These are phyloP conservation scores for Pholiota molesta DNA, from an alignment of 768 basidiomycete species.

Conservation along the genomic window DNA sequence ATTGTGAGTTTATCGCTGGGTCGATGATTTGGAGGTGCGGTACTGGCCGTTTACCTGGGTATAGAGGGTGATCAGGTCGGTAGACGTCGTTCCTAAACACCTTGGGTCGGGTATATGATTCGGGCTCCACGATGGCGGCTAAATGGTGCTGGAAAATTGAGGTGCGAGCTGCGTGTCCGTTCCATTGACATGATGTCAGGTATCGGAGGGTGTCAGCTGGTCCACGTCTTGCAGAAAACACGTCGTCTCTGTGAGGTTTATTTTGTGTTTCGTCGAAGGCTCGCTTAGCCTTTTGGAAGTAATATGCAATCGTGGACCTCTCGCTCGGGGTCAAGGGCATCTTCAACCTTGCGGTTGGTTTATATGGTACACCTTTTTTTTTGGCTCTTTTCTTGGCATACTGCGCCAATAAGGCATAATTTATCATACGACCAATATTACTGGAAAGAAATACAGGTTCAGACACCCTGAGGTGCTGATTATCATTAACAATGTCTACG, in stretches of 20 bases:
- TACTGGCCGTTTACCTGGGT: background rate
- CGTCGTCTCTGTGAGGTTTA: background rate
- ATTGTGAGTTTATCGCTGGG: background rate
- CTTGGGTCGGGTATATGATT: background rate
- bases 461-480: background rate
- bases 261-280: background rate
- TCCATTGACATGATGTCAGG: background rate
- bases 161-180: background rate
- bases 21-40: background rate
- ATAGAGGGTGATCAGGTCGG: background rate
- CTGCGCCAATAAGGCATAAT: background rate
- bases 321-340: background rate
- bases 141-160: background rate
- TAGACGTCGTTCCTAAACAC: background rate
- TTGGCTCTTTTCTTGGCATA: background rate
- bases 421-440: background rate
- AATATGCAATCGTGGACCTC: background rate
- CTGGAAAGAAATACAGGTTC: background rate
- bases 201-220: too few species aligned
- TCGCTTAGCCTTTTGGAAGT: background rate
- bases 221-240: background rate
- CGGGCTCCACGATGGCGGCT: background rate
- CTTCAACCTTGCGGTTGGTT: background rate
- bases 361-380: background rate
- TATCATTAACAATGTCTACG: too few species aligned